Base-by-base conservation (phyloP, 2,329 filamentous ascomycete species). In the Geosmithia morbida region DNA sequence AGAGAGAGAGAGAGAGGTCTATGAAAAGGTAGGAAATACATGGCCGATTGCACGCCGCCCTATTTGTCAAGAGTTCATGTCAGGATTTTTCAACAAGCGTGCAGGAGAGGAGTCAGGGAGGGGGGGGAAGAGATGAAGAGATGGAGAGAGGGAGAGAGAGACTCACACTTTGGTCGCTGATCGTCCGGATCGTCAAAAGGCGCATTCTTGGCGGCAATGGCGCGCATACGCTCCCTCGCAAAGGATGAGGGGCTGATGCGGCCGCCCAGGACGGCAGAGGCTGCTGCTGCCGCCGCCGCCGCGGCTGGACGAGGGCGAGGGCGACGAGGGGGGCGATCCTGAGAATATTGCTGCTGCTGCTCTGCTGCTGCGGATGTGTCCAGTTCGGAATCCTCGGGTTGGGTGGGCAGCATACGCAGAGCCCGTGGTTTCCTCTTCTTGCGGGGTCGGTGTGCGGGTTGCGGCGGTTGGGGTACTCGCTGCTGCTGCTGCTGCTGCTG, bases 21-120 rank as follows among this genome's bases (percentile, higher is more conserved):
- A 62, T 43, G 56, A 57, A 47, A 66, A 61, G 19, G 64, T 63
- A 5, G 68, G 68, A 47, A 71, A 71, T 46, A 71, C 59, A 42
- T 67, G 69, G 37, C 63, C 60, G 47, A 68, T 56, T 46, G 60
- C 62, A 48, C 63, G 66, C 46, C 65, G 64, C 69, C 68, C 68
- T 71, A 47, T 2, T 26, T n/a, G n/a, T n/a, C n/a, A n/a, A n/a
- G n/a, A n/a, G n/a, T n/a, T 5, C 26, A 4, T 43, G 39, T 41
- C 47, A 48, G 39, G 43, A 37, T 16, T 37, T 5, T 37, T n/a
- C 45, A 19, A 39, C 18, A 43, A n/a, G 45, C 40, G 30, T 10
- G 17, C 6, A n/a, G 44, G 19, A 2, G 8, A 16, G 16, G 8
- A n/a, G 33, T 17, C 14, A n/a, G n/a, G n/a, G 19, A 26, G 22